phyloP scores from a whole-genome alignment of 106 monocot genomes.

The Apostasia ramifera region DNA sequence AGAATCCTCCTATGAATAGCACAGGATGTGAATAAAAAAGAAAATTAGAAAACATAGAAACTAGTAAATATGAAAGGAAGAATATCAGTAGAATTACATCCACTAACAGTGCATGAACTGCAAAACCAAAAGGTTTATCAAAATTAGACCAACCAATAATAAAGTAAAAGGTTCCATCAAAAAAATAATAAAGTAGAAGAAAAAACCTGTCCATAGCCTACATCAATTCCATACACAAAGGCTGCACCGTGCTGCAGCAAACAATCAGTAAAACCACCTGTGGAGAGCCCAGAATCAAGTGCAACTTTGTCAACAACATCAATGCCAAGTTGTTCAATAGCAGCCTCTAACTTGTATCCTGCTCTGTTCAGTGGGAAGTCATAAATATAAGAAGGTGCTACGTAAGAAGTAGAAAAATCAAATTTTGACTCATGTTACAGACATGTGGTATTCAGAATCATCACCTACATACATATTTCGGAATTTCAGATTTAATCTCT shows the following conservation, averaged over 20 bases:
- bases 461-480: conserved; percentile 99
- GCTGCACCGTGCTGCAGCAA: conserved; percentile 90
- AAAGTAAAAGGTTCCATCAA: too few relatives aligned
- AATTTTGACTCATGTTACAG: not conserved
- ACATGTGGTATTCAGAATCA: conserved; percentile 21
- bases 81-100: too few relatives aligned
- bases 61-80: too few relatives aligned
- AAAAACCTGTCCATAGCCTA: conserved; percentile 89
- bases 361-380: conserved; percentile 48
- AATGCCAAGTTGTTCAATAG: conserved; percentile 65
- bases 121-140: too few relatives aligned
- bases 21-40: too few relatives aligned
- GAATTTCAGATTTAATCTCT: conserved; percentile 88
- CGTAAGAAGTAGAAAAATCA: not conserved
- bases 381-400: not conserved
- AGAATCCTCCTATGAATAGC: too few relatives aligned
- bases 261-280: conserved; percentile 98
- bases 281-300: conserved; percentile 95
- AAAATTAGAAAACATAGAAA: too few relatives aligned
- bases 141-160: too few relatives aligned
- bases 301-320: conserved; percentile 79
- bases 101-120: too few relatives aligned
- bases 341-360: conserved; percentile 97
- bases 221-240: conserved; percentile 95
- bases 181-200: not conserved